Evolutionary conservation across 2,329 filamentous ascomycete species (phyloP).

Genomic region (Ascochyta viciae-villosae): DNA sequence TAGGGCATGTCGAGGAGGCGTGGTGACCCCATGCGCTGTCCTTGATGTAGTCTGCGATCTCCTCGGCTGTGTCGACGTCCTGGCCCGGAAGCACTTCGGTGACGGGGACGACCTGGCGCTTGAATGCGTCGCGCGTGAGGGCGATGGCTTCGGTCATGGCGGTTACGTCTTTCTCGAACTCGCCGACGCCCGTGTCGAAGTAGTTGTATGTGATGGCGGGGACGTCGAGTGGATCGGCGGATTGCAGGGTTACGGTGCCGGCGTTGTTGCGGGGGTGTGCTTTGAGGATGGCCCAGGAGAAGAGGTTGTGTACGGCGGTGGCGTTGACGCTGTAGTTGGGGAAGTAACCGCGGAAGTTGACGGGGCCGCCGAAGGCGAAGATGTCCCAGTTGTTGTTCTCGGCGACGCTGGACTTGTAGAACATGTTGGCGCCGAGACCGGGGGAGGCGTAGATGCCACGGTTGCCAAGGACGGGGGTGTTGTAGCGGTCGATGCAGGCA

Average conservation of each 20-base stretch:
- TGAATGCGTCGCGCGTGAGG: constrained; percentile 57
- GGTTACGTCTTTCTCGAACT: constrained; percentile 63
- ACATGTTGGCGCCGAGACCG: constrained; percentile 61
- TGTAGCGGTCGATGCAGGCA: constrained; percentile 55
- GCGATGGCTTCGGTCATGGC: constrained; percentile 62
- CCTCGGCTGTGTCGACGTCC: constrained; percentile 49
- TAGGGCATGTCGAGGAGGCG: constrained; percentile 63
- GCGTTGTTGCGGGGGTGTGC: constrained; percentile 67
- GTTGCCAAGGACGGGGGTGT: constrained; percentile 52
- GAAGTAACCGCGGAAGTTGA: constrained; percentile 63
- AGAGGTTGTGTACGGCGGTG: constrained; percentile 55
- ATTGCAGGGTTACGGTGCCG: constrained; percentile 68
- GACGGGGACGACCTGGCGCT: constrained; percentile 44
- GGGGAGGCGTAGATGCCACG: constrained; percentile 57
- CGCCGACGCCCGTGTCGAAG: constrained; percentile 61
- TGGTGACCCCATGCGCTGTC: constrained; percentile 58
- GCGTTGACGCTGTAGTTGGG: constrained; percentile 63
- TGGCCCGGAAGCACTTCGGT: constrained; percentile 58
- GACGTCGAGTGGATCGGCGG: constrained; percentile 67
- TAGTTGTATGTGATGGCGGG: constrained; percentile 62
- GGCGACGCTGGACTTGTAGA: constrained; percentile 51
- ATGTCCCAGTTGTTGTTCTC: constrained; percentile 61
- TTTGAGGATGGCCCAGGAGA: constrained; percentile 64
- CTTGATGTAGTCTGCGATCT: constrained; percentile 38
- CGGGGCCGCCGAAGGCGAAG: constrained; percentile 63